Conservation (phyloP, 164 flowering plant genomes). For the Brasenia schreberi region DNA sequence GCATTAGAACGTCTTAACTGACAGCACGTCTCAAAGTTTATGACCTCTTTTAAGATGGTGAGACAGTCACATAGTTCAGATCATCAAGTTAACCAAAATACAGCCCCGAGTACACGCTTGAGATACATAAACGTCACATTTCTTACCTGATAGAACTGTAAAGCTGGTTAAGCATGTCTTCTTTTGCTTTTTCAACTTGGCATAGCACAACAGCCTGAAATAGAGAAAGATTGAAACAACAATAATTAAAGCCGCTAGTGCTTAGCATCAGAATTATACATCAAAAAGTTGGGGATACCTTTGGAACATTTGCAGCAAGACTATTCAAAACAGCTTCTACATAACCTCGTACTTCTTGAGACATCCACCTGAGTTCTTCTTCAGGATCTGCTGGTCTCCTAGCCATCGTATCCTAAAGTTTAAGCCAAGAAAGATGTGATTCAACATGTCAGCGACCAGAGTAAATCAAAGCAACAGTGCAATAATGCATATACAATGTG, state of each 20-base stretch:
- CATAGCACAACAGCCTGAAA: slow-evolving; percentile 98
- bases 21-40: too few species aligned
- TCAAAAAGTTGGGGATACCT: slow-evolving; percentile 24
- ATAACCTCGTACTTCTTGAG: slow-evolving; percentile 99
- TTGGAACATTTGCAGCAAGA: slow-evolving; percentile 96
- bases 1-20: too few species aligned
- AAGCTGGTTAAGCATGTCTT: slow-evolving; percentile 94
- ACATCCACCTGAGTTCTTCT: slow-evolving; percentile 99
- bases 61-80: too few species aligned
- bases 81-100: too few species aligned
- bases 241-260: not conserved
- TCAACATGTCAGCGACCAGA: too few species aligned
- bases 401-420: slow-evolving; percentile 77
- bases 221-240: slow-evolving; percentile 1
- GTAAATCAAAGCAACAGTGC: too few species aligned
- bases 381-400: slow-evolving; percentile 88
- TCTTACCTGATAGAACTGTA: slow-evolving; percentile 87
- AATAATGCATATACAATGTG: too few species aligned
- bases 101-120: too few species aligned
- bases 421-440: not conserved
- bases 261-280: too few species aligned
- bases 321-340: slow-evolving; percentile 98
- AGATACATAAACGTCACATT: too few species aligned
- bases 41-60: too few species aligned
- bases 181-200: slow-evolving; percentile 99